phyloP scores from a whole-genome alignment of 495 filamentous ascomycete species.

The Cercophora newfieldiana region DNA sequence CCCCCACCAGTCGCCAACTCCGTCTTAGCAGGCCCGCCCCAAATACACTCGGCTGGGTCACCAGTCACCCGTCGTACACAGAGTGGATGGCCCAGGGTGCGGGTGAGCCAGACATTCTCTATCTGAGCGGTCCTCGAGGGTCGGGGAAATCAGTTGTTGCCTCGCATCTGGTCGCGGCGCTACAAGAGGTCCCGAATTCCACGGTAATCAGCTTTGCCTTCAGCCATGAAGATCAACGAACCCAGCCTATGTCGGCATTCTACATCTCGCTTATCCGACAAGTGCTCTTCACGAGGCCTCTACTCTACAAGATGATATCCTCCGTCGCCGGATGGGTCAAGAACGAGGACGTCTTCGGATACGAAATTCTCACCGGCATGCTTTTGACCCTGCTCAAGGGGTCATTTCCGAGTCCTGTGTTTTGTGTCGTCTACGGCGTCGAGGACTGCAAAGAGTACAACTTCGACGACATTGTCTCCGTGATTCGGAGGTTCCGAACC shows the following conservation, averaged over 20 bases:
- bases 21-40: background rate
- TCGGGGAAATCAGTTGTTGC: background rate
- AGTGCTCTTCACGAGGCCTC: background rate
- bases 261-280: background rate
- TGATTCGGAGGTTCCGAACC: background rate
- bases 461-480: background rate
- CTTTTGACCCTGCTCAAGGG: background rate
- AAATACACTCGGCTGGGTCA: background rate
- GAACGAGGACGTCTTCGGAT: background rate
- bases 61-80: background rate
- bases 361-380: background rate
- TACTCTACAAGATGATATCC: background rate
- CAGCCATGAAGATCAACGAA: background rate
- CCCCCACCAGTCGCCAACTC: background rate
- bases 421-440: background rate
- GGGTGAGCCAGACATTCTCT: background rate
- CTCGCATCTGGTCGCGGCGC: background rate
- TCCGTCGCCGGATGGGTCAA: background rate
- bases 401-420: background rate
- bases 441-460: background rate
- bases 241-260: background rate
- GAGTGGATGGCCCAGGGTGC: background rate
- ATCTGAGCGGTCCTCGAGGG: background rate
- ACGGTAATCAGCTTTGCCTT: background rate
- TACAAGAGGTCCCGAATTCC: background rate